A percentile compares a stretch with the other conserved stretches of the same genome.
Conservation (phyloP, 345 rosid species). For the Camelina laxa region DNA sequence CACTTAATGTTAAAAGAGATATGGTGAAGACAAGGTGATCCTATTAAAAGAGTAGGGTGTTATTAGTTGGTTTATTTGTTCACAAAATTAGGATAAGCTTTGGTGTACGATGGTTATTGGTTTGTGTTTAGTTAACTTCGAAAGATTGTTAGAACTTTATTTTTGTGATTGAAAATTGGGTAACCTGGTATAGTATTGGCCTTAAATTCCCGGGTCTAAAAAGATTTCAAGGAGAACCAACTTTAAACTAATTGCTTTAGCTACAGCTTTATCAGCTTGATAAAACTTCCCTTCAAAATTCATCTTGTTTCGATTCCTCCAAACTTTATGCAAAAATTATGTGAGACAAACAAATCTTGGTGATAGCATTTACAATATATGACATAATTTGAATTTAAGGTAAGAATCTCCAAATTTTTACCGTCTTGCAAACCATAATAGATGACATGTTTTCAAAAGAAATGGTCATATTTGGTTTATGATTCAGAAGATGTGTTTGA, state of each 20-base stretch:
- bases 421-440: not conserved
- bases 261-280: not conserved
- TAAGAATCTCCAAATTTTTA: not conserved
- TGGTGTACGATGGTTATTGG: not conserved
- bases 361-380: not conserved
- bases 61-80: not conserved
- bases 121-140: not conserved
- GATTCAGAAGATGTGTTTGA: conserved; percentile 1
- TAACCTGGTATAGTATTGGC: not conserved
- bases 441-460: conserved; percentile 2
- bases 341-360: not conserved
- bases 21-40: not conserved
- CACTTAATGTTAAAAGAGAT: not conserved
- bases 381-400: conserved; percentile 7
- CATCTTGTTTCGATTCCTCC: conserved; percentile 1
- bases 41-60: not conserved
- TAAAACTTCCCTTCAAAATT: not conserved
- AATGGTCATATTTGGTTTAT: not conserved
- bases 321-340: not conserved
- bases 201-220: not conserved
- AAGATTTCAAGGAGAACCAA: not conserved
- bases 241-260: not conserved
- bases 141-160: not conserved
- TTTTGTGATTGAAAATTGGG: not conserved
- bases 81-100: not conserved